A percentile compares a stretch with the other conserved stretches of the same genome.
Conservation (phyloP, 1,284 basidiomycete species). For the Leccinum cinnamomeum region DNA sequence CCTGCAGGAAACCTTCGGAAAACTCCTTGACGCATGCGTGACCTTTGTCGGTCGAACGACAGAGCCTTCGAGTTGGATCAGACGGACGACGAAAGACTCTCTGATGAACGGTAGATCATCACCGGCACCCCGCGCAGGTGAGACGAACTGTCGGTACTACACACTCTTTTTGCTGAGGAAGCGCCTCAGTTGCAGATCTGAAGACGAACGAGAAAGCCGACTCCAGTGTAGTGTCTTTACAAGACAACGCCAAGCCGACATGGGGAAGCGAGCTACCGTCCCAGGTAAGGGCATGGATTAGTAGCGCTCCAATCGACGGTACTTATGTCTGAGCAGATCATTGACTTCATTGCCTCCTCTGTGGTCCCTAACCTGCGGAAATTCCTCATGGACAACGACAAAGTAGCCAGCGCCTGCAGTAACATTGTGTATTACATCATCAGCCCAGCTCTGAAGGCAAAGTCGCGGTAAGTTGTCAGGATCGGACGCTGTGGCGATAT, state of each 20-base stretch:
- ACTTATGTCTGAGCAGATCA: constrained; percentile 51
- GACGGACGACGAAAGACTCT: constrained; percentile 62
- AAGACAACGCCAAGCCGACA: constrained; percentile 44
- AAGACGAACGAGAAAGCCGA: constrained; percentile 60
- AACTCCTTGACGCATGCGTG: constrained; percentile 82
- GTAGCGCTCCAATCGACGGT: not conserved
- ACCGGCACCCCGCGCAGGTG: constrained; percentile 55
- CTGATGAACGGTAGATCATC: constrained; percentile 68
- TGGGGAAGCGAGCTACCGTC: constrained; percentile 48
- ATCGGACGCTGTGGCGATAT: not conserved
- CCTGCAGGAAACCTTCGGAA: constrained; percentile 87
- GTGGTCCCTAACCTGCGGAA: constrained; percentile 79
- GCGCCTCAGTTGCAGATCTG: constrained; percentile 34
- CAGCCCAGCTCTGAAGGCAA: constrained; percentile 75
- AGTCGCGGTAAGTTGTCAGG: constrained; percentile 51
- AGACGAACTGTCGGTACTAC: constrained; percentile 7
- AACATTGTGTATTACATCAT: constrained; percentile 89
- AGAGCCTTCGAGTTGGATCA: constrained; percentile 80
- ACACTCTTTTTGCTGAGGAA: constrained; percentile 1
- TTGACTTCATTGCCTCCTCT: constrained; percentile 67
- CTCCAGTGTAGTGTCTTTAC: constrained; percentile 42
- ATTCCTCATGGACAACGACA: constrained; percentile 86
- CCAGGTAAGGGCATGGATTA: constrained; percentile 42
- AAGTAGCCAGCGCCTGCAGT: constrained; percentile 72
- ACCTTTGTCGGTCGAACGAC: constrained; percentile 71